These are phyloP conservation scores for Aspergillus oerlinghausenensis DNA, from an alignment of 2,329 filamentous ascomycete genomes.

Conservation along the genomic window DNA sequence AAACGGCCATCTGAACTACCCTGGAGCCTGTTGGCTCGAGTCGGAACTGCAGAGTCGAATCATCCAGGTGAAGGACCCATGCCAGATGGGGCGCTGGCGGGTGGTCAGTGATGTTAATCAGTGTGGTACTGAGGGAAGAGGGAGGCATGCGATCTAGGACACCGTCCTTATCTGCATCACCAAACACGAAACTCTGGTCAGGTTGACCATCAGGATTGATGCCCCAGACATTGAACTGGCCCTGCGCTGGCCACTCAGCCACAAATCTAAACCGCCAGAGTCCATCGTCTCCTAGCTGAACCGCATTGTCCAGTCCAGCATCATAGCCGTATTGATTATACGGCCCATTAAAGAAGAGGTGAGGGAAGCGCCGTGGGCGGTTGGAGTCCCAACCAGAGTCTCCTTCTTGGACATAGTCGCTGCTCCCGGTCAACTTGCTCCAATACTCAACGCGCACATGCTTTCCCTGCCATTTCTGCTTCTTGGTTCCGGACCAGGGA, in stretches of 20 bases:
- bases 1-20: constrained; percentile 51
- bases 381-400: constrained; percentile 44
- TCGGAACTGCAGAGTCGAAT: constrained; percentile 49
- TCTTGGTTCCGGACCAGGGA: constrained; percentile 55
- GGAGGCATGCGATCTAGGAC: constrained; percentile 60
- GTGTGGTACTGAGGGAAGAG: constrained; percentile 50
- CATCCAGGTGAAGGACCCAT: constrained; percentile 54
- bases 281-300: constrained; percentile 47
- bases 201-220: constrained; percentile 60
- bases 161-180: constrained; percentile 58
- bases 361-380: constrained; percentile 52
- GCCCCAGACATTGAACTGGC: constrained; percentile 64
- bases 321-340: constrained; percentile 64
- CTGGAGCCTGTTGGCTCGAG: constrained; percentile 52
- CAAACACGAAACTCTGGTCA: constrained; percentile 55
- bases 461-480: constrained; percentile 57
- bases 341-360: constrained; percentile 58
- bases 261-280: constrained; percentile 58
- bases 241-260: constrained; percentile 58
- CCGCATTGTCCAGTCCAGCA: constrained; percentile 51
- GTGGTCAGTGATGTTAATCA: constrained; percentile 56
- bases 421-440: constrained; percentile 55
- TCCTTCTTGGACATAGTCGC: constrained; percentile 56
- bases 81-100: constrained; percentile 53
- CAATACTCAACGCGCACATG: constrained; percentile 63